Evolutionary conservation across 2,329 filamentous ascomycete species (phyloP).

Genomic region (Coleophoma eucalyptorum): DNA sequence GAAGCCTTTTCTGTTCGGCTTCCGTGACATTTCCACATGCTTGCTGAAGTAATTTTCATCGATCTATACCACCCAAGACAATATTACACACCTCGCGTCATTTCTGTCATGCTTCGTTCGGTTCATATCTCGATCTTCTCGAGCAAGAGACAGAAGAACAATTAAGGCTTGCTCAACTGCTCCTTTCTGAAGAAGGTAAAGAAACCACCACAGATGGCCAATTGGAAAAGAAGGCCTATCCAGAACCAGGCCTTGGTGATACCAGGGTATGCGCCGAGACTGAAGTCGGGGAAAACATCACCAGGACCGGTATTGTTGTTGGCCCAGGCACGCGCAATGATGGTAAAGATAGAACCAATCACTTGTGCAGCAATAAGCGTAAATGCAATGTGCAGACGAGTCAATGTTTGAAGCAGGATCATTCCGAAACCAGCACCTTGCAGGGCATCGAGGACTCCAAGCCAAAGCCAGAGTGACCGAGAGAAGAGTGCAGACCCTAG

Average conservation of each 20-base stretch:
- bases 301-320: constrained; percentile 59
- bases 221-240: constrained; percentile 53
- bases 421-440: constrained; percentile 66
- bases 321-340: constrained; percentile 54
- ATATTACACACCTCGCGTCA: too few relatives aligned
- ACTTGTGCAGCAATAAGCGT: constrained; percentile 59
- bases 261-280: constrained; percentile 39
- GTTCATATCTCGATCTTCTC: too few relatives aligned
- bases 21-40: too few relatives aligned
- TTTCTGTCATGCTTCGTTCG: too few relatives aligned
- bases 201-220: constrained; percentile 54
- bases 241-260: constrained; percentile 55
- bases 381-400: constrained; percentile 60
- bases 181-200: constrained; percentile 55
- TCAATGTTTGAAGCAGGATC: constrained; percentile 63
- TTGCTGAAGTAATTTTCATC: too few relatives aligned
- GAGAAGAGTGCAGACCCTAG: constrained; percentile 51
- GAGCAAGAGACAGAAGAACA: too few relatives aligned
- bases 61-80: too few relatives aligned
- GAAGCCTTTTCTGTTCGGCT: too few relatives aligned
- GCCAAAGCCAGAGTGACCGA: constrained; percentile 61
- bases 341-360: constrained; percentile 57
- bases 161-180: constrained; percentile 49
- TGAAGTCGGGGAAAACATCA: constrained; percentile 58
- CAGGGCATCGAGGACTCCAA: constrained; percentile 60